Conservation (phyloP, 2,329 filamentous ascomycete genomes). For the Fusarium udum region DNA sequence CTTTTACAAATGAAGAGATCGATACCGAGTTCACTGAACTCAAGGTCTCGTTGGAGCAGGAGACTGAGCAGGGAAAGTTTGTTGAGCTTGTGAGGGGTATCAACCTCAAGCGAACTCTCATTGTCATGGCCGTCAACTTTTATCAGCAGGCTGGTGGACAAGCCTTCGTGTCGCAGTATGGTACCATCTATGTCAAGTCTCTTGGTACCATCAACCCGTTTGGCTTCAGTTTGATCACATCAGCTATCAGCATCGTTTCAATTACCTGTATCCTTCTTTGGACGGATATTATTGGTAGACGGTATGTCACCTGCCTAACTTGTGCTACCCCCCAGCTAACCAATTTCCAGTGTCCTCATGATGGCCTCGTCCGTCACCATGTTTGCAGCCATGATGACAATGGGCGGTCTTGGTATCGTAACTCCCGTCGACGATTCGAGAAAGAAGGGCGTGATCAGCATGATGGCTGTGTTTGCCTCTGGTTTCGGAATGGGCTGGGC, state of each 20-base stretch:
- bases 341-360: background rate
- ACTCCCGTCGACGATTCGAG: conserved; percentile 14
- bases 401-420: conserved; percentile 38
- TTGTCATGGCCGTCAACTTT: conserved; percentile 27
- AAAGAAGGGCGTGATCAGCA: conserved; percentile 38
- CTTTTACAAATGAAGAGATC: conserved; percentile 31
- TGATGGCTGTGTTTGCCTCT: conserved; percentile 39
- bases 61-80: conserved; percentile 27
- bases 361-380: conserved; percentile 33
- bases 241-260: conserved; percentile 27
- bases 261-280: background rate
- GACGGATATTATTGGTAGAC: conserved; percentile 23
- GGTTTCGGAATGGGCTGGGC: conserved; percentile 23
- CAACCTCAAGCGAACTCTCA: conserved; percentile 26
- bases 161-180: conserved; percentile 36
- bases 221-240: conserved; percentile 37
- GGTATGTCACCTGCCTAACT: background rate
- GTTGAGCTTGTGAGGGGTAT: conserved; percentile 16
- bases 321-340: background rate
- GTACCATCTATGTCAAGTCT: conserved; percentile 33
- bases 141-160: conserved; percentile 36
- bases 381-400: conserved; percentile 35
- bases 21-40: conserved; percentile 27
- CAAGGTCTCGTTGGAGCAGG: conserved; percentile 14
- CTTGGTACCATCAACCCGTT: conserved; percentile 43